Conservation (phyloP, 1,139 yeast genomes). For the Candida gigantensis region DNA sequence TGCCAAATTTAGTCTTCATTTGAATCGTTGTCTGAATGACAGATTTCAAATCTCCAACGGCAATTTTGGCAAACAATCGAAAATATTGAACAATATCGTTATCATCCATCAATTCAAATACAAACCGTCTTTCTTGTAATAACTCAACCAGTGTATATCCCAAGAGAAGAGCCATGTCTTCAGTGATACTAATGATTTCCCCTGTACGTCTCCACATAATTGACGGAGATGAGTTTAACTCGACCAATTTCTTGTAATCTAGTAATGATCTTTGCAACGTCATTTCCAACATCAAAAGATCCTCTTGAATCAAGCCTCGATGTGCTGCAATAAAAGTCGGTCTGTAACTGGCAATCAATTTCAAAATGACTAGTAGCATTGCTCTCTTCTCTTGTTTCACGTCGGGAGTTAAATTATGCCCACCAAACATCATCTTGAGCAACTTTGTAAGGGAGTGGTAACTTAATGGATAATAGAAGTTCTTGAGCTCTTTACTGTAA, state of each 20-base stretch:
- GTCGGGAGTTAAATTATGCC: slow-evolving; percentile 30
- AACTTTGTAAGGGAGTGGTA: slow-evolving; percentile 62
- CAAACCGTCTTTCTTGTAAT: slow-evolving; percentile 53
- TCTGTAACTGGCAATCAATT: slow-evolving; percentile 67
- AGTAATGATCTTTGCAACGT: slow-evolving; percentile 67
- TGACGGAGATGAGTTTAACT: slow-evolving; percentile 64
- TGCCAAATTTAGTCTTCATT: slow-evolving; percentile 16
- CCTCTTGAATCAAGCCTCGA: slow-evolving; percentile 61
- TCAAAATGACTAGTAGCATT: slow-evolving; percentile 57
- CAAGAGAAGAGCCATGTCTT: slow-evolving; percentile 65
- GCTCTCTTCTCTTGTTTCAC: slow-evolving; percentile 38
- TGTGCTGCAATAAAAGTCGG: slow-evolving; percentile 77
- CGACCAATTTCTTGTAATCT: slow-evolving; percentile 63
- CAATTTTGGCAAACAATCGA: slow-evolving; percentile 48
- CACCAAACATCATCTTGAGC: slow-evolving; percentile 54
- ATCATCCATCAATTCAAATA: slow-evolving; percentile 51
- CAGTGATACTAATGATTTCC: slow-evolving; percentile 69
- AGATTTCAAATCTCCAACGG: slow-evolving; percentile 52
- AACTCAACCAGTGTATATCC: slow-evolving; percentile 53
- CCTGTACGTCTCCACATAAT: slow-evolving; percentile 80
- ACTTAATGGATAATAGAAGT: slow-evolving; percentile 68
- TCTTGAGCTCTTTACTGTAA: slow-evolving; percentile 53
- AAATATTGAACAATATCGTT: slow-evolving; percentile 49
- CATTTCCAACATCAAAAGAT: slow-evolving; percentile 64
- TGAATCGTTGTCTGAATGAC: slow-evolving; percentile 13